These are phyloP conservation scores for Hemerocallis citrina DNA, from an alignment of 106 monocot genomes.

Conservation along the genomic window DNA sequence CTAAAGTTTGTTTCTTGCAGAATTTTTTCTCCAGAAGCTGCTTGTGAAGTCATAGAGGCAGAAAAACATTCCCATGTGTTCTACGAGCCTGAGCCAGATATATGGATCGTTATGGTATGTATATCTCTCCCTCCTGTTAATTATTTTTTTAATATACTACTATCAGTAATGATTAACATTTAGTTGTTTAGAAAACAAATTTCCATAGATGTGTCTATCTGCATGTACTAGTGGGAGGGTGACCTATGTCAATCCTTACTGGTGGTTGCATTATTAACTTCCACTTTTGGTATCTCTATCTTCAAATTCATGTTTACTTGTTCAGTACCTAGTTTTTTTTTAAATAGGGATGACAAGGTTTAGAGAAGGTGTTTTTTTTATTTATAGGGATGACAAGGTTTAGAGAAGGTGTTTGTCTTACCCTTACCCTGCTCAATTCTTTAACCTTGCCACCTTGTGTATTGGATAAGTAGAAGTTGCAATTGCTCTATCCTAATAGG, in stretches of 20 bases:
- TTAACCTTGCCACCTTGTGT: too few relatives aligned
- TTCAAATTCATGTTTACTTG: not conserved
- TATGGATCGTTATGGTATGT: slow-evolving; percentile 96
- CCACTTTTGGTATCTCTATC: too few relatives aligned
- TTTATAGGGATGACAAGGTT: too few relatives aligned
- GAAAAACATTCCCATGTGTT: slow-evolving; percentile 85
- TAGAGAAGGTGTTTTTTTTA: too few relatives aligned
- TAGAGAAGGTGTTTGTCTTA: too few relatives aligned
- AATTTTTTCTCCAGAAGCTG: slow-evolving; percentile 88
- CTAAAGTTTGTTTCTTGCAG: slow-evolving; percentile 33
- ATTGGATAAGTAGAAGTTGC: too few relatives aligned
- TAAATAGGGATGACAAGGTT: too few relatives aligned
- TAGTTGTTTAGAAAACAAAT: not conserved
- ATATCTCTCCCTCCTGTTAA: not conserved
- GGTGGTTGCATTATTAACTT: not conserved
- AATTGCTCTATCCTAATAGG: too few relatives aligned
- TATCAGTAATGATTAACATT: not conserved
- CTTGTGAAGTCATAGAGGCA: slow-evolving; percentile 89
- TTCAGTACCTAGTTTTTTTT: not conserved
- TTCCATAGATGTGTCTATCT: too few relatives aligned
- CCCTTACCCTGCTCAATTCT: too few relatives aligned
- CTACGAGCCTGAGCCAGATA: slow-evolving; percentile 80
- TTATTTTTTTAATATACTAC: not conserved
- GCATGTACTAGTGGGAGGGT: not conserved
- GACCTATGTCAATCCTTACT: not conserved